A percentile compares a stretch with the other conserved stretches of the same genome.
These are phyloP conservation scores for Cercospora sp. DNA, from an alignment of 2,329 filamentous ascomycete genomes.

Conservation along the genomic window DNA sequence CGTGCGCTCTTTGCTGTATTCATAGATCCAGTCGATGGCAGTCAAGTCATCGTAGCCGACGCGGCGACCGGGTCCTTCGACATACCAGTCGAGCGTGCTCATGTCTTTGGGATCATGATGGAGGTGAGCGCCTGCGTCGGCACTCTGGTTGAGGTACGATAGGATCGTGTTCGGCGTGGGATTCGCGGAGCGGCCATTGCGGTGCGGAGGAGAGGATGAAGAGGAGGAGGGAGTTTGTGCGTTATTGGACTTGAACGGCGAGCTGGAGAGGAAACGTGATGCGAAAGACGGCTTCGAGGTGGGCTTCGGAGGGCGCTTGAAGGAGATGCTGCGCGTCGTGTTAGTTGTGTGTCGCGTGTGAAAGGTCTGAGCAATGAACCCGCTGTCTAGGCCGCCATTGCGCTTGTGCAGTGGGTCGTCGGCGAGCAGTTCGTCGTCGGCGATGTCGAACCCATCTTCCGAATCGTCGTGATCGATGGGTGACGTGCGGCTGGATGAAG, in stretches of 20 bases:
- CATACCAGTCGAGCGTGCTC: conserved; percentile 71
- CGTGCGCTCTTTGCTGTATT: conserved; percentile 94
- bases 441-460: conserved; percentile 39
- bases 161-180: conserved; percentile 41
- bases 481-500: conserved; percentile 48
- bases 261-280: conserved; percentile 47
- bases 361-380: conserved; percentile 33
- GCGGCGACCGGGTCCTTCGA: conserved; percentile 81
- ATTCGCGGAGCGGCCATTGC: conserved; percentile 38
- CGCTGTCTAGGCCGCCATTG: conserved; percentile 50
- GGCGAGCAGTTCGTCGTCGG: conserved; percentile 51
- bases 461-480: conserved; percentile 38
- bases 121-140: conserved; percentile 40
- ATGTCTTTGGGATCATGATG: conserved; percentile 47
- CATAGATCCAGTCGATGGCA: conserved; percentile 99
- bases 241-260: conserved; percentile 39
- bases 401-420: conserved; percentile 33
- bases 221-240: conserved; percentile 36
- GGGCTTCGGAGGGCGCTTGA: conserved; percentile 67
- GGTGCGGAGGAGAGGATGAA: conserved; percentile 32
- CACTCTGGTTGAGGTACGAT: conserved; percentile 44
- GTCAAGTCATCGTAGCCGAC: conserved; percentile 96
- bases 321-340: conserved; percentile 54
- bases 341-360: conserved; percentile 10
- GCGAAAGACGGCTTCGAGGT: conserved; percentile 39